These are phyloP conservation scores for Lindgomyces ingoldianus DNA, from an alignment of 495 filamentous ascomycete species.

Conservation along the genomic window DNA sequence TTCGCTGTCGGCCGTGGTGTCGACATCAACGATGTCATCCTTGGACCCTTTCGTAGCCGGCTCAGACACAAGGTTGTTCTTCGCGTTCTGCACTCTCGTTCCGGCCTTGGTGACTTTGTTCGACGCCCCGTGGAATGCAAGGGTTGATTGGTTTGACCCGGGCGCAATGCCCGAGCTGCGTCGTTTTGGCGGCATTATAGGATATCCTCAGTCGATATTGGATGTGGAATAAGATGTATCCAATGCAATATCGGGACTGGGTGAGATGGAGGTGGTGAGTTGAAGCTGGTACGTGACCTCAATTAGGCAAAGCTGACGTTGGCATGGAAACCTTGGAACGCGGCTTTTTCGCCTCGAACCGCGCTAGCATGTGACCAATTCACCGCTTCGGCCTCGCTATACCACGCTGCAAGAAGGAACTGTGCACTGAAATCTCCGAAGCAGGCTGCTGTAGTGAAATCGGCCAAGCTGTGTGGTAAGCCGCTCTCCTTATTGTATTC, in stretches of 20 bases:
- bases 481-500: no score
- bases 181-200: slow-evolving; percentile 69
- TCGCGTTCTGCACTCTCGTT: slow-evolving; percentile 44
- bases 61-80: slow-evolving; percentile 35
- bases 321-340: not conserved
- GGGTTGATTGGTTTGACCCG: slow-evolving; percentile 62
- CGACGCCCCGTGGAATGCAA: slow-evolving; percentile 69
- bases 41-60: slow-evolving; percentile 52
- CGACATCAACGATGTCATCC: slow-evolving; percentile 41
- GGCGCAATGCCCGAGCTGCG: slow-evolving; percentile 53
- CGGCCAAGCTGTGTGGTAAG: no score
- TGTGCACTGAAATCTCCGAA: no score
- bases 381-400: not conserved
- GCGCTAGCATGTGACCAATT: slow-evolving; percentile 28
- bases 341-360: not conserved
- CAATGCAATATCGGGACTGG: not conserved
- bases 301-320: slow-evolving; percentile 20
- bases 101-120: slow-evolving; percentile 73
- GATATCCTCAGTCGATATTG: not conserved
- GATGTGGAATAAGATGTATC: not conserved
- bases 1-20: slow-evolving; percentile 44
- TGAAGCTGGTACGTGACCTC: slow-evolving; percentile 20
- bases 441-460: no score
- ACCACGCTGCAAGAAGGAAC: not conserved
- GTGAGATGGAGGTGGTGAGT: not conserved